These are phyloP conservation scores for Pontederia crassipes DNA, from an alignment of 176 grass and related monocot genomes.

Conservation along the genomic window DNA sequence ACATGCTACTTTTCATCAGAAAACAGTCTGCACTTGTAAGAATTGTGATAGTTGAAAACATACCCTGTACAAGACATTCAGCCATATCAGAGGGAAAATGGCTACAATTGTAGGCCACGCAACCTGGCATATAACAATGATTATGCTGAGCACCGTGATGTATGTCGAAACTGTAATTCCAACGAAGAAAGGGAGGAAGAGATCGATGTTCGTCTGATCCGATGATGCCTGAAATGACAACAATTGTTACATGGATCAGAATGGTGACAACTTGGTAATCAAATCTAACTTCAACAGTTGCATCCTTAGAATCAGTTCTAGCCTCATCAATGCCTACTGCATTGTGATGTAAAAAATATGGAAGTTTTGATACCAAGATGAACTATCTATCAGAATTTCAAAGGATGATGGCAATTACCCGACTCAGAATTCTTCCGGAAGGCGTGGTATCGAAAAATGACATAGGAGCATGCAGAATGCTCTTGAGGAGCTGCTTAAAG, in stretches of 20 bases:
- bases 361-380: too few species aligned
- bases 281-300: background rate
- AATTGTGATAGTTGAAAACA: background rate
- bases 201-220: slow-evolving; percentile 87
- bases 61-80: slow-evolving; percentile 97
- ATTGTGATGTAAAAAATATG: too few species aligned
- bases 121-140: slow-evolving; percentile 71
- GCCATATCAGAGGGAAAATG: slow-evolving; percentile 55
- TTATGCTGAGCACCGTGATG: slow-evolving; percentile 57
- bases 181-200: slow-evolving; percentile 82
- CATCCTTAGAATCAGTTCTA: background rate
- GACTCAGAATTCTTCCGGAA: slow-evolving; percentile 88
- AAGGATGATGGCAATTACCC: slow-evolving; percentile 28
- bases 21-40: background rate
- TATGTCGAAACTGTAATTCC: slow-evolving; percentile 73
- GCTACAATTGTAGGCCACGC: slow-evolving; percentile 74
- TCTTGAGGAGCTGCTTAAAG: slow-evolving; percentile 78
- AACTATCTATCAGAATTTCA: too few species aligned
- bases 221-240: slow-evolving; percentile 52
- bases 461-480: slow-evolving; percentile 93
- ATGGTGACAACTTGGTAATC: too few species aligned
- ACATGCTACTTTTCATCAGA: too few species aligned
- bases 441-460: slow-evolving; percentile 95
- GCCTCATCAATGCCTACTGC: too few species aligned
- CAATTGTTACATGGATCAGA: background rate